Evolutionary conservation across 1,284 basidiomycete genomes (phyloP), one percentile per base, ranked within the genome.

Genomic region (Heterobasidion occidentale): DNA sequence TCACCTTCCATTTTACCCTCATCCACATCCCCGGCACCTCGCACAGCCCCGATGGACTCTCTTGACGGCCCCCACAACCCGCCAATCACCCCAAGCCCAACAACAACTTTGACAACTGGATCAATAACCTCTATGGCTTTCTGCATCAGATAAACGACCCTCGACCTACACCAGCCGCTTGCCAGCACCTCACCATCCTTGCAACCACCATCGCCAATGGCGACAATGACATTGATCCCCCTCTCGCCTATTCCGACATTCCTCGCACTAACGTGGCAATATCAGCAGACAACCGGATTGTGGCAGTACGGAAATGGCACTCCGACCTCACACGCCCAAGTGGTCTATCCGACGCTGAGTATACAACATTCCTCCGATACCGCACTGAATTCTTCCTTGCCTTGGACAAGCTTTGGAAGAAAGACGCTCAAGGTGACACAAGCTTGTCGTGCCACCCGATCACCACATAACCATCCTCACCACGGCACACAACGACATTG

Each of bases 21-120:
- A 59, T 67, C 0, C 73, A 74, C 55, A 65, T 76, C 8, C 71
- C 68, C 46, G 59, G 65, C 0, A 58, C 47, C 1, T 51, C 56
- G 6, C 67, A 71, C 11, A 73, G 68, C 0, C 68, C 69, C 0
- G 73, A 76, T 51, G 71, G 72, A 0, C 61, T 77, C 0, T 76
- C 73, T 0, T 55, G 70, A 12, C 60, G 69, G 19, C 38, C 38
- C 3, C 38, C 38, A 1, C 38, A 42, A 3, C 15, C 15, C 2
- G 38, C 2, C 38, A 15, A 42, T 42, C 38, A 42, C 15, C 15
- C 38, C 9, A 2, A 42, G 15, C 38, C 15, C 9, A 42, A 42
- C 6, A 3, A 42, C 15, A n/a, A 42, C 38, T 42, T 42, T 6
- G 38, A 42, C 15, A n/a, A 42, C 6, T 42, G 6, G 15, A 42